Evolutionary conservation across 2,329 filamentous ascomycete species (phyloP).

Genomic region (Trichoderma gracile): DNA sequence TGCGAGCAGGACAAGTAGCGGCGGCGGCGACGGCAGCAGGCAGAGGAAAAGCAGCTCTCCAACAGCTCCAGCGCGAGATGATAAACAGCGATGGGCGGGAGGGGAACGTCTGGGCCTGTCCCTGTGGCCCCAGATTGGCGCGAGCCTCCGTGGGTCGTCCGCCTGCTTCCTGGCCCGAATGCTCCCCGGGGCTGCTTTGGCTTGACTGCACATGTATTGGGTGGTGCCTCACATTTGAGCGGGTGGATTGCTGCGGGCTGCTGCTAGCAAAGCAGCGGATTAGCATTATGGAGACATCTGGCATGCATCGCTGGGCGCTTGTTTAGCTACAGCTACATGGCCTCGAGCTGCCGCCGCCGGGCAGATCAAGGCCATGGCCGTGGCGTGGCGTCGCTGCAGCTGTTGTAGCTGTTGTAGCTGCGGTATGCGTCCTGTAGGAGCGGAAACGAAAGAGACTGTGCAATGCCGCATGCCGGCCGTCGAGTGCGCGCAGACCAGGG

Average conservation of each 20-base stretch:
- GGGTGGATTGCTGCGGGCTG: slow-evolving; percentile 25
- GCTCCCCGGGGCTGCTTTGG: slow-evolving; percentile 23
- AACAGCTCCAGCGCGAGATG: slow-evolving; percentile 26
- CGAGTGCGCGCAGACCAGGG: slow-evolving; percentile 13
- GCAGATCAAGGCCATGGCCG: slow-evolving; percentile 12
- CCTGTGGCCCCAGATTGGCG: slow-evolving; percentile 27
- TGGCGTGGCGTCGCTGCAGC: slow-evolving; percentile 10
- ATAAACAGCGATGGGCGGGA: slow-evolving; percentile 26
- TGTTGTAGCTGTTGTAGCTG: not conserved
- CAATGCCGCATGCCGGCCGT: not conserved
- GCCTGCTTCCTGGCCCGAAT: slow-evolving; percentile 24
- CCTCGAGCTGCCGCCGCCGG: slow-evolving; percentile 18
- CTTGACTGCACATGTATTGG: slow-evolving; percentile 23
- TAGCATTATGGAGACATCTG: slow-evolving; percentile 25
- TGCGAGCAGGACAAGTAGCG: slow-evolving; percentile 9
- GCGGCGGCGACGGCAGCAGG: not conserved
- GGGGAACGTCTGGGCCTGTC: slow-evolving; percentile 26
- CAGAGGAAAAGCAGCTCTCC: not conserved
- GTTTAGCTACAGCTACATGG: slow-evolving; percentile 10
- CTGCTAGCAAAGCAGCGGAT: slow-evolving; percentile 22
- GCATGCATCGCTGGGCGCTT: slow-evolving; percentile 24
- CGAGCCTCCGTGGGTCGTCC: slow-evolving; percentile 26
- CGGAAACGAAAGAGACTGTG: not conserved
- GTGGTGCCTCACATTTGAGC: slow-evolving; percentile 23
- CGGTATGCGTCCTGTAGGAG: not conserved